Evolutionary conservation across 192 early-diverging fungal species (phyloP).

Genomic region (Entrophospora sp.): DNA sequence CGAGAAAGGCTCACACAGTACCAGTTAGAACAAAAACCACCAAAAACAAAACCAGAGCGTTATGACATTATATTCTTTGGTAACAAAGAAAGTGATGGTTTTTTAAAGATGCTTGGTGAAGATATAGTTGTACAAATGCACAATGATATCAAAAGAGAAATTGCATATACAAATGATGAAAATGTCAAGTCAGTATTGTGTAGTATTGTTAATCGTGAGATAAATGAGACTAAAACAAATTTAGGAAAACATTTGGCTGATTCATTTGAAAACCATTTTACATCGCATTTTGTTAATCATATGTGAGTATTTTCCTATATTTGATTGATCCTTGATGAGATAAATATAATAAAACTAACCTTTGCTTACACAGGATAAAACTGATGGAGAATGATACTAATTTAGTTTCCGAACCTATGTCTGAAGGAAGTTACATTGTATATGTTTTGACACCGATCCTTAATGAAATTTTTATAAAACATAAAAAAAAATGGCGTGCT

Average conservation of each 20-base stretch:
- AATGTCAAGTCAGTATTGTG: not conserved
- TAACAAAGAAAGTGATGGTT: not conserved
- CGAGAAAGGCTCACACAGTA: not conserved
- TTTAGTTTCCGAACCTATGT: not conserved
- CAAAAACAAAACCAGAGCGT: slow-evolving; percentile 1
- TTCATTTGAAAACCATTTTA: not conserved
- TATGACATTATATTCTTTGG: not conserved
- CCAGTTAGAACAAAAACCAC: not conserved
- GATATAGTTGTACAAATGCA: not conserved
- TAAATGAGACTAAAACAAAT: not conserved
- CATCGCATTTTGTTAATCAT: not conserved
- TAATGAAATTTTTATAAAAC: not conserved
- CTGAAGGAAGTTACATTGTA: not conserved
- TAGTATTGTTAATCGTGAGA: not conserved
- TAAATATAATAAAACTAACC: not conserved
- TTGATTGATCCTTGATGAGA: not conserved
- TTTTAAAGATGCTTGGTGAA: not conserved
- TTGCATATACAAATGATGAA: not conserved
- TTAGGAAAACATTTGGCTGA: not conserved
- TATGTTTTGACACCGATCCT: not conserved
- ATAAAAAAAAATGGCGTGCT: not conserved
- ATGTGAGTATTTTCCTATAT: not conserved
- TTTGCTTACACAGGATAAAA: slow-evolving; percentile 3
- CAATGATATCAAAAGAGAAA: not conserved
- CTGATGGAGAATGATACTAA: not conserved